These are phyloP conservation scores for Tetrahymena thermophila DNA, from an alignment of 73 alveolate species.

Conservation along the genomic window DNA sequence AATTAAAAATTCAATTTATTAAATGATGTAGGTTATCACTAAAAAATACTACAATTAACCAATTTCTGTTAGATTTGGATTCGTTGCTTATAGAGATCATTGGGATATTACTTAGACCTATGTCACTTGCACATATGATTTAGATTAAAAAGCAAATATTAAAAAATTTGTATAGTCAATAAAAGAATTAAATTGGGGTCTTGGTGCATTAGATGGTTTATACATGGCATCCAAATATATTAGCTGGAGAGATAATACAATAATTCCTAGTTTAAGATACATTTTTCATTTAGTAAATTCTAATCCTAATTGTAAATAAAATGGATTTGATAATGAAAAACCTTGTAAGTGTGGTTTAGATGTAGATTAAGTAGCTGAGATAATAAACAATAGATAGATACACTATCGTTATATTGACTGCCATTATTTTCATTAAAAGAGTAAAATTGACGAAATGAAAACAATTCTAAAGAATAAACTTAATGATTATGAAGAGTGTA, in stretches of 20 bases:
- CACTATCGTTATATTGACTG: constrained; percentile 25
- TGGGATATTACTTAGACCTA: constrained; percentile 61
- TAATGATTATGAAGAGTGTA: constrained; percentile 25
- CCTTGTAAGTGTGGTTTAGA: constrained; percentile 11
- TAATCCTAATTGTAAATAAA: constrained; percentile 72
- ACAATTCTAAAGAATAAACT: constrained; percentile 16
- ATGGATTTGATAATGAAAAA: not conserved
- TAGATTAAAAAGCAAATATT: constrained; percentile 54
- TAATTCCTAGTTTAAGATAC: constrained; percentile 59
- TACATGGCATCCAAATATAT: constrained; percentile 65
- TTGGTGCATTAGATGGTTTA: constrained; percentile 82
- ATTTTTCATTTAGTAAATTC: constrained; percentile 81
- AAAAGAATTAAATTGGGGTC: constrained; percentile 64
- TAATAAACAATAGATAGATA: constrained; percentile 18
- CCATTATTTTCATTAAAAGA: not conserved
- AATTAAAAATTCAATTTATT: constrained; percentile 13
- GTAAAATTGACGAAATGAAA: not conserved
- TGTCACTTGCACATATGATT: constrained; percentile 62
- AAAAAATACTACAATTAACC: constrained; percentile 33
- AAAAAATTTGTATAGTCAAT: constrained; percentile 48
- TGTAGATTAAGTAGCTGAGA: constrained; percentile 22
- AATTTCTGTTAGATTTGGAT: constrained; percentile 65
- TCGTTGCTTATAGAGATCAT: constrained; percentile 83
- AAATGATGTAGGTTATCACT: constrained; percentile 43
- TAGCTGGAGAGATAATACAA: constrained; percentile 73